Conservation (phyloP, 768 basidiomycete genomes). For the Phylloporus scabripes region DNA sequence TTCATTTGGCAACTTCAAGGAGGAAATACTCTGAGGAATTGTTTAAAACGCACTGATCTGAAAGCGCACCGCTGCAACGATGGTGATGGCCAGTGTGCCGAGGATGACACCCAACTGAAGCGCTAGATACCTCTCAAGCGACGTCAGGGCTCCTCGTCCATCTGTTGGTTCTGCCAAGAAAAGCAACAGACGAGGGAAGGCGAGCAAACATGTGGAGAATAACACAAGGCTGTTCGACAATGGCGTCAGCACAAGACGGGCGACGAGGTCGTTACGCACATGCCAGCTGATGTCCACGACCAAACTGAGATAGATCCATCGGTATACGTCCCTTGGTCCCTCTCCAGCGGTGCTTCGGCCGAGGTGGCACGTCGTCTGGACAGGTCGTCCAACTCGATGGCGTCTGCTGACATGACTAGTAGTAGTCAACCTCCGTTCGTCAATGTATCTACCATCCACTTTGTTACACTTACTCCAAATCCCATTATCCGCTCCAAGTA, state of each 20-base stretch:
- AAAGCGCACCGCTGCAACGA: constrained; percentile 51
- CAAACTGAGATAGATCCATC: constrained; percentile 32
- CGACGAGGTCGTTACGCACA: constrained; percentile 21
- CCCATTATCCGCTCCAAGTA: not conserved
- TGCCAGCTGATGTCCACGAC: constrained; percentile 34
- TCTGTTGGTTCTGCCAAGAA: constrained; percentile 53
- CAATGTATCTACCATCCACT: not conserved
- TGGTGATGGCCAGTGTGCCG: constrained; percentile 46
- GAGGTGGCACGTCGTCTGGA: constrained; percentile 10
- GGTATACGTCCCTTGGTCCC: constrained; percentile 1
- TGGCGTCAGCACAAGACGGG: constrained; percentile 2
- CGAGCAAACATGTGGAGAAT: constrained; percentile 36
- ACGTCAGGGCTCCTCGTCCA: constrained; percentile 45
- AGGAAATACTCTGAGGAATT: constrained; percentile 1
- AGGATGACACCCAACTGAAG: constrained; percentile 63
- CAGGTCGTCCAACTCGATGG: constrained; percentile 39
- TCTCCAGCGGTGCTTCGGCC: constrained; percentile 6
- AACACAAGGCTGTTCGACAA: constrained; percentile 28
- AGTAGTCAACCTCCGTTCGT: not conserved
- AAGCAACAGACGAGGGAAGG: constrained; percentile 61
- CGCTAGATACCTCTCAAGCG: constrained; percentile 65
- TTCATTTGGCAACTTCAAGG: constrained; percentile 40
- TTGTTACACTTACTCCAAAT: not conserved
- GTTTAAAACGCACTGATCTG: constrained; percentile 2
- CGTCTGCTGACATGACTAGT: constrained; percentile 25